These are phyloP conservation scores for Amoebophrya sp. DNA, from an alignment of 169 alveolate species.

Conservation along the genomic window DNA sequence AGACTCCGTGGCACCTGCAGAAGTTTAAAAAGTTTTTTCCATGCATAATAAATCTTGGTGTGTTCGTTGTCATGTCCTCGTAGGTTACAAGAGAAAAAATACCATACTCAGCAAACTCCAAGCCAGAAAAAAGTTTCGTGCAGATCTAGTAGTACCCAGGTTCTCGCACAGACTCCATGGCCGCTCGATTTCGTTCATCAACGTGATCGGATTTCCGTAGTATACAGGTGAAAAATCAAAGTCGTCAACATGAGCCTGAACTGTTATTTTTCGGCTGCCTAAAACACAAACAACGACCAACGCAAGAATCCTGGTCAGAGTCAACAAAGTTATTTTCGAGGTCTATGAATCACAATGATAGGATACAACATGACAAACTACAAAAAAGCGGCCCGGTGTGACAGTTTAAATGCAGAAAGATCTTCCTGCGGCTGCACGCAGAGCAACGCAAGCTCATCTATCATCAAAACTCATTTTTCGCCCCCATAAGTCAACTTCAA, in stretches of 20 bases:
- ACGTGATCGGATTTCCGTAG: conserved; percentile 2
- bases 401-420: conserved; percentile 33
- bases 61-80: no score
- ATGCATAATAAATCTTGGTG: no score
- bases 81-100: no score
- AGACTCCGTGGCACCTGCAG: conserved; percentile 49
- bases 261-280: no score
- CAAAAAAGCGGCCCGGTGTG: neutral
- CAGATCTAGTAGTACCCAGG: conserved; percentile 45
- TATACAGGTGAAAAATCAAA: neutral
- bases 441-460: neutral
- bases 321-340: neutral
- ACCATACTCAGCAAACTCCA: no score
- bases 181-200: conserved; percentile 48
- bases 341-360: neutral
- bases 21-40: no score
- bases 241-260: no score
- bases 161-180: conserved; percentile 61
- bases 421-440: conserved; percentile 35
- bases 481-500: neutral
- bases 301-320: neutral
- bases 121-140: no score
- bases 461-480: neutral
- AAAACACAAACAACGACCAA: neutral
- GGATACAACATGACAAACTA: neutral